phyloP scores from a whole-genome alignment of 352 stramenopile genomes.

The Pythium phragmiticola region DNA sequence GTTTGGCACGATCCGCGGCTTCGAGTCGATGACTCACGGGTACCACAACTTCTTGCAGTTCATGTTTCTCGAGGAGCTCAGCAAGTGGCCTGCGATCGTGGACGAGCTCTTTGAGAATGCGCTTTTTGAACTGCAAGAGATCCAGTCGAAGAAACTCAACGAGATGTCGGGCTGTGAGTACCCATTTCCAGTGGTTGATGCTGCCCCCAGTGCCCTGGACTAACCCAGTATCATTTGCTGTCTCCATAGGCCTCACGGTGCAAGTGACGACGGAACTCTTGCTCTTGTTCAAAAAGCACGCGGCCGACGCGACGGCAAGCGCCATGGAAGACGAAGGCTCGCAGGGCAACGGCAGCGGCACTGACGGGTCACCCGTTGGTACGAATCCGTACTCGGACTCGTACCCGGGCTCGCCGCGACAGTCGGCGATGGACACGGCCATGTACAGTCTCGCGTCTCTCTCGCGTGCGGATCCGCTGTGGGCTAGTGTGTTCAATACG shows the following conservation, averaged over 20 bases:
- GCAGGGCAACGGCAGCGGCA: background rate
- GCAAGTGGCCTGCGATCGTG: constrained; percentile 69
- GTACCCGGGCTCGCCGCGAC: constrained; percentile 53
- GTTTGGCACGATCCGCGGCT: constrained; percentile 86
- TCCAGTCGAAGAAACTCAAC: constrained; percentile 39
- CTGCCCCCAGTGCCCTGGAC: background rate
- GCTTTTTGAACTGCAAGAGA: constrained; percentile 55
- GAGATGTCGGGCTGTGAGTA: constrained; percentile 51
- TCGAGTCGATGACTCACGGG: constrained; percentile 86
- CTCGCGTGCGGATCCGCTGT: constrained; percentile 52
- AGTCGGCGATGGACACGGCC: constrained; percentile 54
- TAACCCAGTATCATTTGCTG: background rate
- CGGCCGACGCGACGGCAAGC: constrained; percentile 29
- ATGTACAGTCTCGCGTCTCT: constrained; percentile 85
- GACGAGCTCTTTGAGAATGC: constrained; percentile 71
- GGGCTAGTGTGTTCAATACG: constrained; percentile 49
- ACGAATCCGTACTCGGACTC: constrained; percentile 41
- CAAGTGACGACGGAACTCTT: constrained; percentile 75
- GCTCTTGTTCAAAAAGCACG: constrained; percentile 58
- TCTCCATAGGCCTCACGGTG: constrained; percentile 35
- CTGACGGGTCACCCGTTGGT: constrained; percentile 15
- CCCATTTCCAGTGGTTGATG: background rate
- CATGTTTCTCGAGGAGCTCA: constrained; percentile 84
- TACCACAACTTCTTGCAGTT: constrained; percentile 91
- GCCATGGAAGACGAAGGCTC: constrained; percentile 7